Base-by-base conservation (phyloP, 2,329 filamentous ascomycete species). In the Monosporascus sp. region DNA sequence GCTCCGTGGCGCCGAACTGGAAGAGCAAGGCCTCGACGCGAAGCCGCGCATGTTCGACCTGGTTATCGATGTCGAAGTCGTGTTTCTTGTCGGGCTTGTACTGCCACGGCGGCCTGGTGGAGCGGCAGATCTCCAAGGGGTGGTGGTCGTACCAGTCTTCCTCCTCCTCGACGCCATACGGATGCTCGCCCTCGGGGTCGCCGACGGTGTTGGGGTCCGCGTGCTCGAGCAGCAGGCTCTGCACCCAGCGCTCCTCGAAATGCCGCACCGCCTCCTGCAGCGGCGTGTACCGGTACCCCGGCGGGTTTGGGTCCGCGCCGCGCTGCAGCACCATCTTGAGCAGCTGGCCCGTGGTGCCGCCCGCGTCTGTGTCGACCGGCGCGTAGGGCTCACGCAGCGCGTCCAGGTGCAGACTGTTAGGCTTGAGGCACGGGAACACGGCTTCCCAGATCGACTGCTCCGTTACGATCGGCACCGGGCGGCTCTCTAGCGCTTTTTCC, bases 221-320 rank as follows among this genome's bases (percentile, higher is more conserved):
- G 11, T 49, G 49, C 35, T 55, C 54, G 22, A 58, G 37, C 37
- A 63, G 59, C 35, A 63, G 47, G 9, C 52, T 53, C 37, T 58
- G 56, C 1, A 61, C 59, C 60, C 59, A 60, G 16, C 55, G 26
- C 47, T 58, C 50, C 41, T 63, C 60, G 3, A 61, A 55, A 17
- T 50, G 45, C 4, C 24, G n/a, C 2, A 58, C 55, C 22, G 60
- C 59, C n/a, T 41, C 26, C 31, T 63, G 59, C 22, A 63, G 53
- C 9, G 60, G 60, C 2, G 59, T 63, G 48, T 54, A 63, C 37
- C 26, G 37, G 37, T 38, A 54, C 8, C 52, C 56, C 3, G 38
- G 17, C 8, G 61, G 61, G 37, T 60, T 54, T 7, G 61, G 57
- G 35, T 62, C 52, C 3, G 59, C 57, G 7, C 58, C 58, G n/a